Base-by-base conservation (phyloP, 2,329 filamentous ascomycete species). In the Thielaviopsis musarum region DNA sequence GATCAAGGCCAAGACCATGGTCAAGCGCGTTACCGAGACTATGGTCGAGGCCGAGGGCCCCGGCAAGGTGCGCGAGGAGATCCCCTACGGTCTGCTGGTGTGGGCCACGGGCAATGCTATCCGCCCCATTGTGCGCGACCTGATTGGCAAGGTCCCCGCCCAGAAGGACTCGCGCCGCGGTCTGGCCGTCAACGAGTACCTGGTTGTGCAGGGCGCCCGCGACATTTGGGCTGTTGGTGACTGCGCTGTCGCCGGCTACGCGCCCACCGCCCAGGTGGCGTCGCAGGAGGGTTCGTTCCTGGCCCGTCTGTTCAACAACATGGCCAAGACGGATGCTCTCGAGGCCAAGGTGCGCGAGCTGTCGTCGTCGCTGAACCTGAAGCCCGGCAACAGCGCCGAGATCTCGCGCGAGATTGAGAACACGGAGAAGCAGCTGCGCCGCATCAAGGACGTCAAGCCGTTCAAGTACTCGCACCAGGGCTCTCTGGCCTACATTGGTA, bases 401-500 rank as follows among this genome's bases (percentile, higher is more conserved):
- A 73, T 77, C 65, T 81, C 82, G 57, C 73, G 74, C 62, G 80
- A 95, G 74, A 96, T 98, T 69, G 89, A 93, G 74, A 76, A 82
- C 58, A 78, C 89, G 65, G 90, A 96, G 80, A 89, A 86, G 73
- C 83, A 93, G 70, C 79, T 97, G 66, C 83, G 88, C 64, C 83
- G 90, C 66, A 83, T 93, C 72, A 95, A 95, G 80, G 87, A 95
- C 71, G 85, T 96, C 72, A 94, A 93, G 70, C 93, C 93, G 58
- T 98, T 98, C 79, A 86, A 94, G 76, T 98, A 98, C 81, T 93
- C 88, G 48, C 93, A 98, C 78, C 91, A 98, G 77, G 93, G 93
- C 65, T 91, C 86, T 66, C 74, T 98, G 73, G 93, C 93, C 56
- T 98, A 98, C 75, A 98, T 98, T 74, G 93, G 93, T 63, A 94